phyloP scores from a whole-genome alignment of 2,329 filamentous ascomycete species.

The Podosphaera fusca region DNA sequence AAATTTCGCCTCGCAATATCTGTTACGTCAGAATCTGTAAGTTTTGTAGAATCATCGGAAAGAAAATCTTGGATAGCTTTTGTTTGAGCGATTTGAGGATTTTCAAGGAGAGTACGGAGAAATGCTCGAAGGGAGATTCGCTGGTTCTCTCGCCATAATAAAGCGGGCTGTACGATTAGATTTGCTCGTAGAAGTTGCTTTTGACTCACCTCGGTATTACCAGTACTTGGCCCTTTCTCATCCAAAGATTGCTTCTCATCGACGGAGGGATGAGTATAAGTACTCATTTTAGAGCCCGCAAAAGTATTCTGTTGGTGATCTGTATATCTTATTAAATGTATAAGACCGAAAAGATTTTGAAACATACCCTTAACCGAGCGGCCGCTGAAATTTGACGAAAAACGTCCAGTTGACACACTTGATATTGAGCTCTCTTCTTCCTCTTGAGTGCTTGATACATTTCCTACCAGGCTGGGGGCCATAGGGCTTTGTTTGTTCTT shows the following conservation, averaged over 20 bases:
- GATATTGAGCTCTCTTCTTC: not conserved
- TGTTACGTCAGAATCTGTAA: slow-evolving; percentile 60
- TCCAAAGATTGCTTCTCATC: slow-evolving; percentile 16
- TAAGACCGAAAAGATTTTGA: not conserved
- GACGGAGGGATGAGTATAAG: slow-evolving; percentile 22
- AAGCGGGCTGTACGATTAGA: slow-evolving; percentile 22
- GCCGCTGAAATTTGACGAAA: not conserved
- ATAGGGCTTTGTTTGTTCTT: slow-evolving; percentile 74
- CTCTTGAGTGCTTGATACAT: slow-evolving; percentile 23
- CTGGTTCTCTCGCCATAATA: slow-evolving; percentile 69
- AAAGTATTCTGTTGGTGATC: slow-evolving; percentile 20
- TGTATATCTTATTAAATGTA: not conserved
- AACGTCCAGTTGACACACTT: not conserved
- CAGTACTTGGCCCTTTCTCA: not conserved
- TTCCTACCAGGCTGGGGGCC: slow-evolving; percentile 30
- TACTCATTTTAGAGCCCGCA: slow-evolving; percentile 16
- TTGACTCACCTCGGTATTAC: not conserved
- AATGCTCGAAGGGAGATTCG: slow-evolving; percentile 80
- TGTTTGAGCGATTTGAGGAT: slow-evolving; percentile 61
- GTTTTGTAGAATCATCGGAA: slow-evolving; percentile 42
- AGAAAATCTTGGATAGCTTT: slow-evolving; percentile 72
- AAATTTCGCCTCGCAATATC: slow-evolving; percentile 62
- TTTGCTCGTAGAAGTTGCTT: not conserved
- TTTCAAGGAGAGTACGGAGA: slow-evolving; percentile 64
- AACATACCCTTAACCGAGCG: not conserved